A percentile compares a stretch with the other conserved stretches of the same genome.
Conservation (phyloP, 139 green algal species). For the Chlamydomonas sp. region DNA sequence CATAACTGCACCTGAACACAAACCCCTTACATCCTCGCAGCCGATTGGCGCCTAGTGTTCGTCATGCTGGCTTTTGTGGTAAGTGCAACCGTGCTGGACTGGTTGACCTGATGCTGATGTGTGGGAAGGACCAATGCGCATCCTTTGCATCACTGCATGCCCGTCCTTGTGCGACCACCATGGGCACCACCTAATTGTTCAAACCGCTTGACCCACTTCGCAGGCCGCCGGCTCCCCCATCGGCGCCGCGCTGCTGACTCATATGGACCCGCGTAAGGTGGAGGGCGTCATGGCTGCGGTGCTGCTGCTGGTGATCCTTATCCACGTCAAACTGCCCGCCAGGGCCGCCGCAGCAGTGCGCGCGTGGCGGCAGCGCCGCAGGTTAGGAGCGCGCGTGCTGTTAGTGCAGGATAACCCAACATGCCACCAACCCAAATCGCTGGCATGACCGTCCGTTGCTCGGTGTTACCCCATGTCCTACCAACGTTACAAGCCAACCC, state of each 20-base stretch:
- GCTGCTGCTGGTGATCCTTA: conserved; percentile 42
- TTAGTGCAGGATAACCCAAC: too few relatives aligned
- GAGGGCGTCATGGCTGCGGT: conserved; percentile 40
- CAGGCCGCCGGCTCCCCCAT: conserved; percentile 38
- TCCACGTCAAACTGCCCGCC: conserved; percentile 27
- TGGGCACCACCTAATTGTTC: not conserved
- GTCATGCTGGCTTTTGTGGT: conserved; percentile 27
- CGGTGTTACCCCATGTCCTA: too few relatives aligned
- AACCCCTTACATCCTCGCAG: not conserved
- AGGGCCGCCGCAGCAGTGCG: not conserved
- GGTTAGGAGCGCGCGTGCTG: not conserved
- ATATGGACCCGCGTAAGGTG: conserved; percentile 17
- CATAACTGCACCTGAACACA: too few relatives aligned
- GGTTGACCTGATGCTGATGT: too few relatives aligned
- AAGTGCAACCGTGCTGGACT: not conserved
- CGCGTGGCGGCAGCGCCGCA: not conserved
- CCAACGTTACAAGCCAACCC: too few relatives aligned
- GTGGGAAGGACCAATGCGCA: too few relatives aligned
- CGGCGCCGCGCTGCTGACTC: conserved; percentile 37
- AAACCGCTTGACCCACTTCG: not conserved
- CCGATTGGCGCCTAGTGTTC: conserved; percentile 34
- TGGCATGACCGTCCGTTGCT: too few relatives aligned
- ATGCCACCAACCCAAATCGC: too few relatives aligned
- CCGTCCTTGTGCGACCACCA: too few relatives aligned
- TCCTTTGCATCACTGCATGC: too few relatives aligned